Conservation (phyloP, 345 rosid species). For the Gossypium raimondii region DNA sequence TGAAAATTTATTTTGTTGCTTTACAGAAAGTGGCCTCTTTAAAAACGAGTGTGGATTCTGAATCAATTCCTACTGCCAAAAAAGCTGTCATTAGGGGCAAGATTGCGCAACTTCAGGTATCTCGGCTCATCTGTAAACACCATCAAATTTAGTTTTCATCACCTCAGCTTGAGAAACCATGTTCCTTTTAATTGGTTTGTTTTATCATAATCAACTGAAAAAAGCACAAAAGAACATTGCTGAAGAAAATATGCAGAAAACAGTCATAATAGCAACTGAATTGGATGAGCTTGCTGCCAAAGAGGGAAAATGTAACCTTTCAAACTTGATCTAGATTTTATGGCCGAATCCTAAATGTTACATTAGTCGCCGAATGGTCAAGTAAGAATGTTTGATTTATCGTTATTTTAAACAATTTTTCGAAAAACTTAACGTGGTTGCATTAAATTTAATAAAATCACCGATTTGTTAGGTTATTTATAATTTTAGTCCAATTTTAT, state of each 20-base stretch:
- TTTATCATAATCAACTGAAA: constrained; percentile 53
- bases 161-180: neutral
- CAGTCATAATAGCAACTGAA: constrained; percentile 54
- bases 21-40: constrained; percentile 73
- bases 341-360: too few species aligned
- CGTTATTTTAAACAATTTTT: too few species aligned
- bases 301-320: constrained; percentile 40
- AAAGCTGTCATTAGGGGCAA: constrained; percentile 78
- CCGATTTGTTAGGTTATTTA: too few species aligned
- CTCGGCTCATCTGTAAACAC: neutral
- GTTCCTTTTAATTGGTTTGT: neutral
- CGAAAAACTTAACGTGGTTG: too few species aligned
- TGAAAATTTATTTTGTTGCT: constrained; percentile 14
- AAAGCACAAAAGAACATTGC: constrained; percentile 24
- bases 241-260: constrained; percentile 68
- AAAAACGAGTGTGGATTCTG: constrained; percentile 66
- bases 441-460: too few species aligned
- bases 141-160: neutral
- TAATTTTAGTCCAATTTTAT: too few species aligned
- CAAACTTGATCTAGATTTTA: too few species aligned
- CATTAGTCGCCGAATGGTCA: too few species aligned
- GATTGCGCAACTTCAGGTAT: constrained; percentile 71
- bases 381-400: too few species aligned
- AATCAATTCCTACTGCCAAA: constrained; percentile 77
- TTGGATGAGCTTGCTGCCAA: constrained; percentile 63